Percentiles rank a stretch among this genome's conserved stretches.
phyloP scores from a whole-genome alignment of 177 flowering plant genomes.

The Vitis hybrid region DNA sequence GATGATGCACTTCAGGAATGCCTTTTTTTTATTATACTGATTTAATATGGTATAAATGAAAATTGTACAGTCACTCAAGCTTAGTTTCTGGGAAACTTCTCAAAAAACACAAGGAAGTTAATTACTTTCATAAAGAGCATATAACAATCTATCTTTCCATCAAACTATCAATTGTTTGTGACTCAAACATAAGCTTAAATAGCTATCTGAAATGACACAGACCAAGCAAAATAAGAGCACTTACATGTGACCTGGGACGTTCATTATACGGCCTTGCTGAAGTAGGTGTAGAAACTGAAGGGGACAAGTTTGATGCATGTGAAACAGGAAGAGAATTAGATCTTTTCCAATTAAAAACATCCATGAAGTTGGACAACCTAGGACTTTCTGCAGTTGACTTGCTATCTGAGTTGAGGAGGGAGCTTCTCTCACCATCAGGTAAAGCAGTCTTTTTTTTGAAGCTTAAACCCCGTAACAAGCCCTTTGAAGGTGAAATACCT shows the following conservation, averaged over 20 bases:
- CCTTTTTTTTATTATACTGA: too few species aligned
- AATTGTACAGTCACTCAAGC: too few species aligned
- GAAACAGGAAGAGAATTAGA: constrained; percentile 81
- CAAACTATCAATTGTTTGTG: too few species aligned
- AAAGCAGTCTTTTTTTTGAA: constrained; percentile 48
- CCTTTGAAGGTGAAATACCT: constrained; percentile 45
- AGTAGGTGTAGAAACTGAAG: constrained; percentile 42
- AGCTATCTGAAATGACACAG: too few species aligned
- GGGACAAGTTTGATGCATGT: constrained; percentile 54
- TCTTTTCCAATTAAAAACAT: constrained; percentile 52
- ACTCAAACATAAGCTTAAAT: too few species aligned
- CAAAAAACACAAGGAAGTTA: too few species aligned
- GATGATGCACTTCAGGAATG: too few species aligned
- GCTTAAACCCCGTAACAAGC: constrained; percentile 59
- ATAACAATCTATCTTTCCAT: too few species aligned
- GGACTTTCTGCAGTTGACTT: constrained; percentile 46
- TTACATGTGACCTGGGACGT: constrained; percentile 41
- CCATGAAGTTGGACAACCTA: constrained; percentile 25
- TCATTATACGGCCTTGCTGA: constrained; percentile 43
- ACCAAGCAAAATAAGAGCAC: constrained; percentile 5
- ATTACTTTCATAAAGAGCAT: too few species aligned
- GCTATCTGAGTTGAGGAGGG: constrained; percentile 51
- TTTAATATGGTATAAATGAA: too few species aligned
- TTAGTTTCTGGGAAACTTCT: too few species aligned
- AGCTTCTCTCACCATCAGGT: constrained; percentile 59